Evolutionary conservation across 139 green algal genomes (phyloP).

Genomic region (Closterium sp.): DNA sequence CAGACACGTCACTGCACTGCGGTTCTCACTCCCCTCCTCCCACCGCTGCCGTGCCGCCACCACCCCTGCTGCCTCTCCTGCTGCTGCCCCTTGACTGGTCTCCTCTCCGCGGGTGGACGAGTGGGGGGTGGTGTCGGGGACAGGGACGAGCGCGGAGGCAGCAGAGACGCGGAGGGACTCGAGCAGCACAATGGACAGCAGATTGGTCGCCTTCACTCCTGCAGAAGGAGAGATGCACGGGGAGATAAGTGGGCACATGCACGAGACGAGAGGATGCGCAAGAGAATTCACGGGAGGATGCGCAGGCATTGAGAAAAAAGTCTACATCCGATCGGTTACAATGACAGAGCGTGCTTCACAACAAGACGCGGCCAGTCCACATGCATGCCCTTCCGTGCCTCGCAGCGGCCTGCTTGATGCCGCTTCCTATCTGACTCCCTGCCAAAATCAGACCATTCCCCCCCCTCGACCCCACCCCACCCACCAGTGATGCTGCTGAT

Average conservation of each 20-base stretch:
- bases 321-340: neutral
- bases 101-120: neutral
- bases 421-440: neutral
- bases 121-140: neutral
- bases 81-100: neutral
- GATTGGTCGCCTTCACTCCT: slow-evolving; percentile 42
- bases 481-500: slow-evolving; percentile 26
- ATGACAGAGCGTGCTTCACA: no score
- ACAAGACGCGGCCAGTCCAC: no score
- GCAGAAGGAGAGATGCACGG: no score
- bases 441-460: no score
- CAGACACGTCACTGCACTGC: slow-evolving; percentile 2
- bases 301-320: neutral
- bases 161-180: slow-evolving; percentile 16
- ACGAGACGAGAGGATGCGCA: neutral
- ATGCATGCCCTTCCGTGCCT: no score
- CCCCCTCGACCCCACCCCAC: no score
- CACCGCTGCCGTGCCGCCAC: neutral
- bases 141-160: neutral
- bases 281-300: neutral
- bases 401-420: no score
- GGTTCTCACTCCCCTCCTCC: neutral
- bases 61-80: neutral
- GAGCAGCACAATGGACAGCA: slow-evolving; percentile 30
- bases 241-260: neutral